Percentiles rank a stretch among this genome's conserved stretches.
Conservation (phyloP, 352 stramenopile genomes). For the Pythium periplocum region DNA sequence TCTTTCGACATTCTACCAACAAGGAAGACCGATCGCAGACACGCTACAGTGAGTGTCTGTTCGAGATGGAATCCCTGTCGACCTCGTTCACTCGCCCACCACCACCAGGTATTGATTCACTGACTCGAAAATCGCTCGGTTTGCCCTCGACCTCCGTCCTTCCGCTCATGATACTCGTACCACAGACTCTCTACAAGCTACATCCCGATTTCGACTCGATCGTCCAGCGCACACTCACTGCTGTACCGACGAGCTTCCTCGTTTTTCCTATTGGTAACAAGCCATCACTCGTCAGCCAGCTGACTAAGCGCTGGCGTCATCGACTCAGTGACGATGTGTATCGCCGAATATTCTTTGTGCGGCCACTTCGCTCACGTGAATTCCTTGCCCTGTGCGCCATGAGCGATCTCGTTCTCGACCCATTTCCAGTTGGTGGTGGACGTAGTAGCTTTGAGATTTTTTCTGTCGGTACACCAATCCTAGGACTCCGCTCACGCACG, state of each 20-base stretch:
- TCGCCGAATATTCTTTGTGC: slow-evolving; percentile 42
- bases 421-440: slow-evolving; percentile 59
- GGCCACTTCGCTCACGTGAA: slow-evolving; percentile 24
- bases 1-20: slow-evolving; percentile 21
- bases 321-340: slow-evolving; percentile 14
- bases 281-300: slow-evolving; percentile 22
- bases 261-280: slow-evolving; percentile 26
- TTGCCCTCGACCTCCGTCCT: slow-evolving; percentile 10
- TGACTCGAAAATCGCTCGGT: slow-evolving; percentile 8
- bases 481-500: slow-evolving; percentile 41
- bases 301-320: slow-evolving; percentile 23
- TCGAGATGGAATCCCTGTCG: slow-evolving; percentile 46
- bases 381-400: slow-evolving; percentile 37
- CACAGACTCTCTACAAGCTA: slow-evolving; percentile 70
- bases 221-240: slow-evolving; percentile 29
- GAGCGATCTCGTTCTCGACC: slow-evolving; percentile 48
- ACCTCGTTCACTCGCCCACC: slow-evolving; percentile 32
- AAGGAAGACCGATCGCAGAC: slow-evolving; percentile 4
- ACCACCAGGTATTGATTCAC: neutral
- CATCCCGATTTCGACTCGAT: slow-evolving; percentile 55
- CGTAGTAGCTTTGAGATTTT: slow-evolving; percentile 59
- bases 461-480: slow-evolving; percentile 50
- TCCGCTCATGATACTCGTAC: slow-evolving; percentile 39
- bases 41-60: slow-evolving; percentile 51
- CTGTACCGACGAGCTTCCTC: slow-evolving; percentile 24